Evolutionary conservation across 495 filamentous ascomycete species (phyloP), one percentile per base, ranked within the genome.

Genomic region (Collariella sp.): DNA sequence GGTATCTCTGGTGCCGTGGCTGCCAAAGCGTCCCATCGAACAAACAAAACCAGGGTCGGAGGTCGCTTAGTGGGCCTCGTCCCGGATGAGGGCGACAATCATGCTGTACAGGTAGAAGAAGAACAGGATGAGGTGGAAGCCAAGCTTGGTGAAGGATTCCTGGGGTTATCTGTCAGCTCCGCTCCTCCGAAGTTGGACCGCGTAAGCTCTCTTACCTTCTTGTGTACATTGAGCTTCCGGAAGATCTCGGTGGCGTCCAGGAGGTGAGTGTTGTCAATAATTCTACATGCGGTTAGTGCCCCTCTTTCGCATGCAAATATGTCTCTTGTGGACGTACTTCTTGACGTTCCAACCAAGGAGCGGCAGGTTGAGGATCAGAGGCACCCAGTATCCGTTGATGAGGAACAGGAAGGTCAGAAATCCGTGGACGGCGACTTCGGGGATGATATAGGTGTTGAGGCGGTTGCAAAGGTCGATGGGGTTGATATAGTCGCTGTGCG

Each of bases 21-120:
- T 18, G 26, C 20, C n/a, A 9, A 22, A 16, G 23, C 50, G n/a
- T 1, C 13, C 1, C 16, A 18, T 7, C 23, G 31, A 10, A 16
- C 33, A 16, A 40, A 40, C 18, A 35, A 15, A 26, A 36, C 12
- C 18, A 18, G 20, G 26, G 24, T 16, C 15, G 36, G 35, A 31
- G 39, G 19, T n/a, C 33, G 56, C 58, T 77, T 81, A 96, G 72
- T 91, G 78, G 42, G 88, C 82, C 73, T 98, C 93, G 69, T 99
- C 94, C 62, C 85, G 83, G 78, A 99, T 99, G 50, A 97, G 77
- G 55, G 91, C 91, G 49, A 96, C 93, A 55, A 99, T 99, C 94
- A 99, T 99, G 75, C 82, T 91, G 83, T 97, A 99, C 23, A 99
- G 83, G 75, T 99, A 99, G 83, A 96, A 99, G 81, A 99, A 99